Percentiles rank a stretch among this genome's conserved stretches.
Evolutionary conservation across 768 basidiomycete genomes (phyloP).

Genomic region (Russula brevipes): DNA sequence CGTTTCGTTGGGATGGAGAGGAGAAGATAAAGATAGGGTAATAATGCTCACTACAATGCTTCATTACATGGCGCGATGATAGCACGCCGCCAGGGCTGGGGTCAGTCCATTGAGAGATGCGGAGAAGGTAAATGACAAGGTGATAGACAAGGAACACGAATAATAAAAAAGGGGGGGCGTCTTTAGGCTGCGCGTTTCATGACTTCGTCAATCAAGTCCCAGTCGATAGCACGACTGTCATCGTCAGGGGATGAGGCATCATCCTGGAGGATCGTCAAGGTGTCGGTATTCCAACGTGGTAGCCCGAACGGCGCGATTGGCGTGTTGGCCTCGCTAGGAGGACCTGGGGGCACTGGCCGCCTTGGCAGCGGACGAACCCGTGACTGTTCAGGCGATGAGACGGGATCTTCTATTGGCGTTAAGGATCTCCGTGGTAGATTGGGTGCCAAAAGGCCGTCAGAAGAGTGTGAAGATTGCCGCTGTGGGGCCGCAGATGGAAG

Average conservation of each 20-base stretch:
- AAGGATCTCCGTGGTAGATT: not conserved
- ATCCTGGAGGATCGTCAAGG: not conserved
- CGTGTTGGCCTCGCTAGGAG: conserved; percentile 21
- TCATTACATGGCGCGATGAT: not conserved
- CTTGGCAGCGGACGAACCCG: conserved; percentile 15
- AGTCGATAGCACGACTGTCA: conserved; percentile 22
- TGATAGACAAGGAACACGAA: not conserved
- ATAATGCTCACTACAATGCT: not conserved
- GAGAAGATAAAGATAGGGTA: conserved; percentile 4
- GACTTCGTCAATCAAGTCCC: conserved; percentile 25
- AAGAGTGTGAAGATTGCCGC: not conserved
- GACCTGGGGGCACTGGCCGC: conserved; percentile 20
- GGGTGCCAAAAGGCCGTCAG: not conserved
- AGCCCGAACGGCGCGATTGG: conserved; percentile 9
- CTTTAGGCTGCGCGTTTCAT: conserved; percentile 17
- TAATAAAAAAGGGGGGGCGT: not conserved
- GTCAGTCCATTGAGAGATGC: not conserved
- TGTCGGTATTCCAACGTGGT: conserved; percentile 7
- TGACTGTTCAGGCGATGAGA: not conserved
- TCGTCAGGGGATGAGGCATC: conserved; percentile 5
- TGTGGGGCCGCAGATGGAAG: not conserved
- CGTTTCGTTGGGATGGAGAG: not conserved
- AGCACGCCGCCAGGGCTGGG: not conserved
- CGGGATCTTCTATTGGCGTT: not conserved
- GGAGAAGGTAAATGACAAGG: not conserved